A percentile compares a stretch with the other conserved stretches of the same genome.
Evolutionary conservation across 2,329 filamentous ascomycete species (phyloP).

Genomic region (Immersiporthe knoxdaviesiana): DNA sequence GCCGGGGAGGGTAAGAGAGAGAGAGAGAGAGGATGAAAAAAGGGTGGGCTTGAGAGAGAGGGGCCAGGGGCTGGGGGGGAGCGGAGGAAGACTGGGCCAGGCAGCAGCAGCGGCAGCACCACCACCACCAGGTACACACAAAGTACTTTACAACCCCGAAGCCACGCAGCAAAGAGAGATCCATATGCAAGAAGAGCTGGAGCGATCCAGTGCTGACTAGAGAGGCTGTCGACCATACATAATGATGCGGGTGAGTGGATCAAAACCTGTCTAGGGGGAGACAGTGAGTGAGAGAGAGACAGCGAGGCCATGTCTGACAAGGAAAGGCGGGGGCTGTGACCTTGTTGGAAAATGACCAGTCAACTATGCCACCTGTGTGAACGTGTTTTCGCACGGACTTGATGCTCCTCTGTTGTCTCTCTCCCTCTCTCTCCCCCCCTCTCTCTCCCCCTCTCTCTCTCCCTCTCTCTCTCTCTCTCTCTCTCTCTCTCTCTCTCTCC

Average conservation of each 20-base stretch:
- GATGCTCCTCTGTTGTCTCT: not conserved
- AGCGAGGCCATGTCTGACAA: not conserved
- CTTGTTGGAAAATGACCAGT: not conserved
- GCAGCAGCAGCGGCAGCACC: too few relatives aligned
- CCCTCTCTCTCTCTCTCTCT: too few relatives aligned
- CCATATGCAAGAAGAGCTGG: not conserved
- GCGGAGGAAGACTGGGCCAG: too few relatives aligned
- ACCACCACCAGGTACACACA: too few relatives aligned
- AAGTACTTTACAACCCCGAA: constrained; percentile 5
- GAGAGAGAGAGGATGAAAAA: too few relatives aligned
- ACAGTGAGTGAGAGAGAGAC: not conserved
- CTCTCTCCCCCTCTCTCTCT: not conserved
- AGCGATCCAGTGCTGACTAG: not conserved
- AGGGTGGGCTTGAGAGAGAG: not conserved
- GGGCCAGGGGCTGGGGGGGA: not conserved
- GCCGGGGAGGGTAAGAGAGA: too few relatives aligned
- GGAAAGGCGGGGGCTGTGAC: not conserved
- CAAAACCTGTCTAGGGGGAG: not conserved
- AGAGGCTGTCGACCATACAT: not conserved
- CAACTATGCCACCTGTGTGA: not conserved
- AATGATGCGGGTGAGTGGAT: not conserved
- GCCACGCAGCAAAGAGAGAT: not conserved
- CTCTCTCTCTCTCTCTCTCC: not conserved
- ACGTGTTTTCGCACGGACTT: not conserved
- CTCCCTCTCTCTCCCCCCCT: too few relatives aligned